Percentiles rank a stretch among this genome's conserved stretches.
Evolutionary conservation across 306 rosid genomes (phyloP).

Genomic region (Astragalus membranaceus): DNA sequence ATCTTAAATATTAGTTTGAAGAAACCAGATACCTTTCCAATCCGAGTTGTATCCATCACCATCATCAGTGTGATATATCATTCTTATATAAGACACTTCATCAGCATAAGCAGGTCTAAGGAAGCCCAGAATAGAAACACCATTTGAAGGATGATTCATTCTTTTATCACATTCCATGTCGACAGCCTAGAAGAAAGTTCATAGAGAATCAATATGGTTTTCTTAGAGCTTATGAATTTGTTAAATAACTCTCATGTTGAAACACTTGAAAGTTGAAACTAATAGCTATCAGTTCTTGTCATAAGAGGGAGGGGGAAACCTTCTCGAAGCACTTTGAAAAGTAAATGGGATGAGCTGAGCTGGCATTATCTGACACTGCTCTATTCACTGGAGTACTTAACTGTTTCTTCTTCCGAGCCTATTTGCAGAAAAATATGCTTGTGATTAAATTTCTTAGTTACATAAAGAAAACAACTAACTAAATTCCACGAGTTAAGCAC

Average conservation of each 20-base stretch:
- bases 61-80: conserved; percentile 41
- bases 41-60: conserved; percentile 49
- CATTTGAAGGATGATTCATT: conserved; percentile 82
- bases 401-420: conserved; percentile 53
- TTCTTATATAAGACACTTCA: conserved; percentile 64
- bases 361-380: conserved; percentile 40
- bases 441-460: conserved; percentile 8
- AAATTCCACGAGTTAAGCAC: conserved; percentile 3
- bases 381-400: conserved; percentile 42
- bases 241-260: conserved; percentile 1
- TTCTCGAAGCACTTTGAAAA: conserved; percentile 77
- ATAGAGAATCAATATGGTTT: conserved; percentile 20
- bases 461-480: conserved; percentile 12
- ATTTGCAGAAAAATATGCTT: conserved; percentile 21
- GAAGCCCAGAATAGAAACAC: conserved; percentile 78
- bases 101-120: conserved; percentile 76
- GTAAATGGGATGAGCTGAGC: conserved; percentile 64
- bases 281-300: not conserved
- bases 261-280: conserved; percentile 6
- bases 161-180: conserved; percentile 44
- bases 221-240: conserved; percentile 10
- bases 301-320: conserved; percentile 30
- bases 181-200: conserved; percentile 46
- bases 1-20: conserved; percentile 11
- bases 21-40: conserved; percentile 52